phyloP scores from a whole-genome alignment of 2,329 filamentous ascomycete genomes.

The Blastomyces percursus region DNA sequence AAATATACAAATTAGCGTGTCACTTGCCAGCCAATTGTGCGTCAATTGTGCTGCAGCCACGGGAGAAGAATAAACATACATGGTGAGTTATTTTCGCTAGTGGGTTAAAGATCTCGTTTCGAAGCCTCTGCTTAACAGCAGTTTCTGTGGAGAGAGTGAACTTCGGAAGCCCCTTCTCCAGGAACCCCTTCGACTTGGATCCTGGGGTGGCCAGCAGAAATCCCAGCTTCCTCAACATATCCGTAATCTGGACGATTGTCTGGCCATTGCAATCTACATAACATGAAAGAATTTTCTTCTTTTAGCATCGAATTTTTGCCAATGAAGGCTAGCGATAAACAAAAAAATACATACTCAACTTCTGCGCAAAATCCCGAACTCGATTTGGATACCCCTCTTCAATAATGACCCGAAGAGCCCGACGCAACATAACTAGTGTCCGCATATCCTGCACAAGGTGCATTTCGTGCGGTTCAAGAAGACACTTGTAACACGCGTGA shows the following conservation, averaged over 20 bases:
- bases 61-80: slow-evolving; percentile 15
- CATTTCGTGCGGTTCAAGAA: slow-evolving; percentile 25
- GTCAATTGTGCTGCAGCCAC: neutral
- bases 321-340: neutral
- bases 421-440: slow-evolving; percentile 21
- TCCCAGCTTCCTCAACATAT: slow-evolving; percentile 20
- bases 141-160: slow-evolving; percentile 18
- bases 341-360: slow-evolving; percentile 20
- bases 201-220: slow-evolving; percentile 22
- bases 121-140: slow-evolving; percentile 16
- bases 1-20: neutral
- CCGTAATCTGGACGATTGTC: slow-evolving; percentile 22
- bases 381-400: slow-evolving; percentile 22
- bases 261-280: slow-evolving; percentile 23
- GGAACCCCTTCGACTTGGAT: slow-evolving; percentile 23
- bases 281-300: neutral
- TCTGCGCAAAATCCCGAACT: slow-evolving; percentile 20
- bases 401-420: slow-evolving; percentile 21
- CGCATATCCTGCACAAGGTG: slow-evolving; percentile 20
- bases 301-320: neutral
- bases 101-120: slow-evolving; percentile 23
- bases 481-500: slow-evolving; percentile 40
- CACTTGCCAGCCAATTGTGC: neutral
- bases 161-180: slow-evolving; percentile 22
- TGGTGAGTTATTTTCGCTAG: slow-evolving; percentile 25